These are phyloP conservation scores for Fusarium clavum DNA, from an alignment of 2,329 filamentous ascomycete species.

Conservation along the genomic window DNA sequence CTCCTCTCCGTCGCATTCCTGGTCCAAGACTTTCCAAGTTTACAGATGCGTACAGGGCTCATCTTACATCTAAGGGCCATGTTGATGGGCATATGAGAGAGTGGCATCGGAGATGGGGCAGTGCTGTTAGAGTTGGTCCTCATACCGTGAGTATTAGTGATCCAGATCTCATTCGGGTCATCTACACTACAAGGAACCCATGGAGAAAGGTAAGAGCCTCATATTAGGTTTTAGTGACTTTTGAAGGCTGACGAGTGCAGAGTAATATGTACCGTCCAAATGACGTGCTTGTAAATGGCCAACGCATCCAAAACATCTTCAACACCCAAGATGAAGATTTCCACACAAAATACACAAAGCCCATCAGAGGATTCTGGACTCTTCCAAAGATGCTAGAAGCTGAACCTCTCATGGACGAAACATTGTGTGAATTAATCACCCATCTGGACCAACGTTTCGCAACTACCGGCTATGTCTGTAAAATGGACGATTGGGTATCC, in stretches of 20 bases:
- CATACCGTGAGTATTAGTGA: slow-evolving; percentile 36
- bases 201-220: slow-evolving; percentile 29
- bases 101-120: slow-evolving; percentile 35
- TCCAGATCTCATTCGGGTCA: slow-evolving; percentile 32
- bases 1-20: slow-evolving; percentile 28
- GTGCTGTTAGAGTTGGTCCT: slow-evolving; percentile 31
- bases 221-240: too few relatives aligned
- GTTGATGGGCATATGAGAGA: slow-evolving; percentile 17
- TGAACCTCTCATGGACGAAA: slow-evolving; percentile 42
- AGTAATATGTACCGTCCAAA: slow-evolving; percentile 38
- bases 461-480: slow-evolving; percentile 10
- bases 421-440: slow-evolving; percentile 15
- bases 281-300: slow-evolving; percentile 34
- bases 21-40: slow-evolving; percentile 22
- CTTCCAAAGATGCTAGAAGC: slow-evolving; percentile 35
- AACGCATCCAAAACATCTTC: slow-evolving; percentile 41
- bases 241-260: neutral
- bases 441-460: slow-evolving; percentile 32
- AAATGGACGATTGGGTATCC: slow-evolving; percentile 39
- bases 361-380: slow-evolving; percentile 40
- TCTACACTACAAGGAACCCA: slow-evolving; percentile 31
- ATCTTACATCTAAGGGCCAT: slow-evolving; percentile 24
- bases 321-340: slow-evolving; percentile 38
- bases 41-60: slow-evolving; percentile 33
- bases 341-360: slow-evolving; percentile 38